phyloP scores from a whole-genome alignment of 2,329 filamentous ascomycete genomes.

The Ophiocordyceps unilateralis region DNA sequence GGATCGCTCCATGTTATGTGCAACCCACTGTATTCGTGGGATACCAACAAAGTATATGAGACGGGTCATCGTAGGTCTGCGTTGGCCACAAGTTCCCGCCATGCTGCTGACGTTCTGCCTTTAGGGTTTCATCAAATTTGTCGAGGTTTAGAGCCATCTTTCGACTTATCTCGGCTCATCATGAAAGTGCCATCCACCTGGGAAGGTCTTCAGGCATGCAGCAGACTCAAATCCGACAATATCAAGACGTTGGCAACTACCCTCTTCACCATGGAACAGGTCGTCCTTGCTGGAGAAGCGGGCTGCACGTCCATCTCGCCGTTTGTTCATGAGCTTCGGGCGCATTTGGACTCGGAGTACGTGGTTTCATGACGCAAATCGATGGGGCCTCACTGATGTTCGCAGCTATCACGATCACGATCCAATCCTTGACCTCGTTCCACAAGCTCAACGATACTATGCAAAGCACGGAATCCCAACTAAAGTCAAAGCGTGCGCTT shows the following conservation, averaged over 20 bases:
- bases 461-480: neutral
- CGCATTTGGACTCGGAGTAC: neutral
- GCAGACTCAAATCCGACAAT: neutral
- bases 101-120: neutral
- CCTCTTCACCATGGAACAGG: slow-evolving; percentile 1
- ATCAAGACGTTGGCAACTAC: slow-evolving; percentile 1
- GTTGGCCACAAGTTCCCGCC: neutral
- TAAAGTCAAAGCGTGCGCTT: neutral
- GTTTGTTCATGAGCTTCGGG: slow-evolving; percentile 1
- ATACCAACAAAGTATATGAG: neutral
- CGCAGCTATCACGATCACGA: neutral
- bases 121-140: neutral
- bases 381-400: neutral
- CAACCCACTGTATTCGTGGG: slow-evolving; percentile 1
- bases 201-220: neutral
- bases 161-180: neutral
- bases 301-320: neutral
- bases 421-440: neutral
- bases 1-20: slow-evolving; percentile 1
- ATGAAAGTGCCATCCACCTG: slow-evolving; percentile 1
- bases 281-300: neutral
- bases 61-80: neutral
- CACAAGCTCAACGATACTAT: neutral
- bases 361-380: neutral
- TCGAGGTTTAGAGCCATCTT: neutral